These are phyloP conservation scores for Moniliella sp. DNA, from an alignment of 1,284 basidiomycete genomes.

Conservation along the genomic window DNA sequence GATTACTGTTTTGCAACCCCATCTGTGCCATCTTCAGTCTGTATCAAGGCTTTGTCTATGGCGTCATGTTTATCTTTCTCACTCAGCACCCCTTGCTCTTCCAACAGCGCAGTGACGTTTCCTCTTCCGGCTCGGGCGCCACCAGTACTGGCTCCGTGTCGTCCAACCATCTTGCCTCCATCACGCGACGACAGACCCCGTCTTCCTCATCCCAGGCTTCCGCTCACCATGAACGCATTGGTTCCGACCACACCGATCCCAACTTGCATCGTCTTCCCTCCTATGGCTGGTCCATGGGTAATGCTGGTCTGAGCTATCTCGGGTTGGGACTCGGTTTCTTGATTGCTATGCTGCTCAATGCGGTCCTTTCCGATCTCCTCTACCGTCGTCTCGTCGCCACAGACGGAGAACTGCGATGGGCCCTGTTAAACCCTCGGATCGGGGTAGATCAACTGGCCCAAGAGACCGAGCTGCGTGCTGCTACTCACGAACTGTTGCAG, in stretches of 20 bases:
- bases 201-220: too few species aligned
- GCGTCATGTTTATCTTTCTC: constrained; percentile 36
- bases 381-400: constrained; percentile 26
- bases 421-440: too few species aligned
- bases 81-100: constrained; percentile 36
- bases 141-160: too few species aligned
- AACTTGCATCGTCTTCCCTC: constrained; percentile 26
- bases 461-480: too few species aligned
- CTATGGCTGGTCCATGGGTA: constrained; percentile 35
- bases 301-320: constrained; percentile 35
- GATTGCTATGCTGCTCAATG: constrained; percentile 32
- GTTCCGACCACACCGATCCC: too few species aligned
- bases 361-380: constrained; percentile 35
- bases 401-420: constrained; percentile 10
- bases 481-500: too few species aligned
- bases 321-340: constrained; percentile 36
- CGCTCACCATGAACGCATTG: too few species aligned
- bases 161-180: too few species aligned
- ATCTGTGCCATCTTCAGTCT: constrained; percentile 34
- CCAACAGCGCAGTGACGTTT: too few species aligned
- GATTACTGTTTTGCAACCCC: constrained; percentile 18
- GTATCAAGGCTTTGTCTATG: constrained; percentile 38
- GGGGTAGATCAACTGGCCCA: too few species aligned
- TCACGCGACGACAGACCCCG: too few species aligned
- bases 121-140: too few species aligned